Evolutionary conservation across 495 filamentous ascomycete species (phyloP), one percentile per base, ranked within the genome.

Genomic region (Neurospora sublineolata): DNA sequence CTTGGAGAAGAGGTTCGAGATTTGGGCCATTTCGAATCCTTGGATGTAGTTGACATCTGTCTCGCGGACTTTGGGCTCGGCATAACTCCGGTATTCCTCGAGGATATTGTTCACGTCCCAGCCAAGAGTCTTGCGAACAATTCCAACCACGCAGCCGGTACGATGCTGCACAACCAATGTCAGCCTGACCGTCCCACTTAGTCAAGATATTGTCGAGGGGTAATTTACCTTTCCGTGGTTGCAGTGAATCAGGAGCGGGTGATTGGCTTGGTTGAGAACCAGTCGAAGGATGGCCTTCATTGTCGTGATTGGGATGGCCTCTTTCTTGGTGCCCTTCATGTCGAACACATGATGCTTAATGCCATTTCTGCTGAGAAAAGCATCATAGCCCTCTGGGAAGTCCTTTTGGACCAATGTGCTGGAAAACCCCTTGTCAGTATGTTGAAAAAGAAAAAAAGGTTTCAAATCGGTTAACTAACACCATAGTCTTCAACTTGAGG

Each of bases 181-280:
- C 40, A 81, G 76, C 41, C n/a, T 73, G 16, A 27, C n/a, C 12
- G 18, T 3, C 12, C 42, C 52, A 36, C 23, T 18, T 18, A 9
- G 14, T 16, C 52, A 33, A 33, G 11, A 64, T 33, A 33, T 33
- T 3, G 27, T 64, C 20, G n/a, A 39, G 23, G 9, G 11, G 4
- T 23, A 36, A 77, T 83, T 72, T 82, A 91, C 90, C 83, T 91
- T 93, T 72, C 93, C 93, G 75, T 95, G 93, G 75, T 97, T 97
- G 82, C 93, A 97, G 75, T 97, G 93, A 39, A 97, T 87, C 42
- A 95, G 82, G 1, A 97, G 75, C 0, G 93, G 93, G 72, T 94
- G 88, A 70, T 93, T 92, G 14, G 82, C 77, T 8, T 83, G 81
- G 76, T 93, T 84, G 41, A 92, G 81, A 36, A 94, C 83, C 67